Evolutionary conservation across 1,284 basidiomycete species (phyloP), one percentile per base, ranked within the genome.

Genomic region (Ceratobasidium sp.): DNA sequence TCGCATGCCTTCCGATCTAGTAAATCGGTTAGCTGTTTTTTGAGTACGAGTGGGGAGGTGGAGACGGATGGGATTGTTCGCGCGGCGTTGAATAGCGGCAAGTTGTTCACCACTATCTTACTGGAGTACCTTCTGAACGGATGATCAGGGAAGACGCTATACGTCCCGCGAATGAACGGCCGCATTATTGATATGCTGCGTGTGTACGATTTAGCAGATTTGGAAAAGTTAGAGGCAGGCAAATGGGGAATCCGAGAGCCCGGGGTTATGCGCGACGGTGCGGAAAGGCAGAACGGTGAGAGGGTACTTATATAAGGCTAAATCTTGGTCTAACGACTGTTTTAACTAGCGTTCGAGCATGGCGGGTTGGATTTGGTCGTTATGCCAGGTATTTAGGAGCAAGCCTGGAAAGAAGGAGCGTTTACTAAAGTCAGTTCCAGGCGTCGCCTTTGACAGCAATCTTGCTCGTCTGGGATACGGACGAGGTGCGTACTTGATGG

Each of bases 201-300:
- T 24, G 47, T 78, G 31, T 78, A 78, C 33, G 74, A 64, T 41
- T 11, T 66, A n/a, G 60, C 71, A n/a, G 77, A 78, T 50, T 60
- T 75, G 24, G 50, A 66, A n/a, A 41, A 17, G 7, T 50, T 73
- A 14, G 44, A 50, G 33, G 15, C 67, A 9, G 77, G 77, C 9
- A 64, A 76, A 29, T 78, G 77, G 77, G 77, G 77, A 15, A 78
- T 78, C 24, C 75, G 74, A 27, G 77, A 78, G 36, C 77, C 77
- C 24, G 62, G 36, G 19, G 72, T 62, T n/a, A 36, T 73, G 62
- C 57, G 65, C 74, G 71, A 75, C 45, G 62, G 53, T 19, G 33
- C n/a, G 29, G 53, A 33, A 50, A 60, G 76, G 53, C 74, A 75
- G 36, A 64, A 75, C 57, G 76, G 76, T 66, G 47, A 27, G 74